Conservation (phyloP, 75 land plant genomes). For the Ceratopteris richardii region DNA sequence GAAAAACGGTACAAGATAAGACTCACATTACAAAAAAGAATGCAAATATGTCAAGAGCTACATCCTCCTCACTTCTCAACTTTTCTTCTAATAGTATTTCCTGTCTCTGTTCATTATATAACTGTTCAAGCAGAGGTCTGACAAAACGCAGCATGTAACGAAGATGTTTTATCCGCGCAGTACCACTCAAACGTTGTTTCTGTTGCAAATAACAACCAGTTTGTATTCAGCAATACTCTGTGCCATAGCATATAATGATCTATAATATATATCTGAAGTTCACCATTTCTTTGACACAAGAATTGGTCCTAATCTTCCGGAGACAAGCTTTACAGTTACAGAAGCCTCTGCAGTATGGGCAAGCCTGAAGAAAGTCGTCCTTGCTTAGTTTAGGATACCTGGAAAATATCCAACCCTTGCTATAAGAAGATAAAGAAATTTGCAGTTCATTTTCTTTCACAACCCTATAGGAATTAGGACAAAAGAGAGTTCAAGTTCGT, state of each 20-base stretch:
- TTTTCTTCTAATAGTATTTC: conserved; percentile 25
- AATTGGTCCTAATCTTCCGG: conserved; percentile 7
- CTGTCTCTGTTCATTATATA: conserved; percentile 18
- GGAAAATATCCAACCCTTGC: no score
- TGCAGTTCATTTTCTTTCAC: no score
- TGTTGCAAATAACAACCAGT: not conserved
- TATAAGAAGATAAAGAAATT: no score
- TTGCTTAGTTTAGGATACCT: conserved; percentile 71
- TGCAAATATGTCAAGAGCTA: not conserved
- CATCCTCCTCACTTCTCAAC: conserved; percentile 13
- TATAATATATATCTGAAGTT: not conserved
- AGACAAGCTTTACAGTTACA: conserved; percentile 79
- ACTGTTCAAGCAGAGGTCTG: conserved; percentile 18
- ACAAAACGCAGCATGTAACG: conserved; percentile 22
- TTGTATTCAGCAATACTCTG: not conserved
- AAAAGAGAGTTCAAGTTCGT: no score
- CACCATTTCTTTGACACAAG: not conserved
- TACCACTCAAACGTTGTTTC: conserved; percentile 6
- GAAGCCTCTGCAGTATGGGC: conserved; percentile 76
- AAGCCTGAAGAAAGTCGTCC: conserved; percentile 53
- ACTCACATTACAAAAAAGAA: not conserved
- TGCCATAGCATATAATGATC: not conserved
- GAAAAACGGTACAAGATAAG: no score
- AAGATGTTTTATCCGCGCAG: conserved; percentile 8
- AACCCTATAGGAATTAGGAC: no score